A percentile compares a stretch with the other conserved stretches of the same genome.
Conservation (phyloP, 768 basidiomycete species). For the Cyclocybe aegerita region DNA sequence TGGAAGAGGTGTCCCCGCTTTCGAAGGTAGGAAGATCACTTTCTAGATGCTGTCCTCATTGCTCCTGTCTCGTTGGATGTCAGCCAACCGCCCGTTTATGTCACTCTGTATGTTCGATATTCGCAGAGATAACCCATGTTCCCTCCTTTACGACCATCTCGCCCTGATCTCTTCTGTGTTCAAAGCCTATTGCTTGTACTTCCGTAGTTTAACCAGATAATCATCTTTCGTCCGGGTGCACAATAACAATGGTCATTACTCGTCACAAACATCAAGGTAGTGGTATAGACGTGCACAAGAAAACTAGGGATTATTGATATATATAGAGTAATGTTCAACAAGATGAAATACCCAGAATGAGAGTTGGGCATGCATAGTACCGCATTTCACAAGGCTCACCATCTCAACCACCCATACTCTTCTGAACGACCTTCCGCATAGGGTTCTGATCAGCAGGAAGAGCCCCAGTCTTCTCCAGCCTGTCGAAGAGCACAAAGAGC, state of each 20-base stretch:
- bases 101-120: not conserved
- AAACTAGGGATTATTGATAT: no score
- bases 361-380: no score
- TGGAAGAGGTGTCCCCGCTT: slow-evolving; percentile 58
- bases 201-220: not conserved
- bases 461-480: slow-evolving; percentile 77
- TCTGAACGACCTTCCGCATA: slow-evolving; percentile 65
- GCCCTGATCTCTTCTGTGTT: not conserved
- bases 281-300: no score
- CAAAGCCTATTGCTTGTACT: not conserved
- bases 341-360: no score
- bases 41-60: slow-evolving; percentile 36
- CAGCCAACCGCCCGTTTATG: not conserved
- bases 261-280: no score
- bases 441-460: slow-evolving; percentile 68
- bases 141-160: not conserved
- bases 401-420: slow-evolving; percentile 18
- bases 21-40: slow-evolving; percentile 68
- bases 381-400: not conserved
- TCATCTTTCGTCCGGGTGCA: not conserved
- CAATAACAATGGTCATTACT: not conserved
- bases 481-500: slow-evolving; percentile 87
- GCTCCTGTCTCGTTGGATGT: slow-evolving; percentile 2
- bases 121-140: not conserved
- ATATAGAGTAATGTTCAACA: no score